These are phyloP conservation scores for Eucalyptus sp. DNA, from an alignment of 345 rosid genomes.

Conservation along the genomic window DNA sequence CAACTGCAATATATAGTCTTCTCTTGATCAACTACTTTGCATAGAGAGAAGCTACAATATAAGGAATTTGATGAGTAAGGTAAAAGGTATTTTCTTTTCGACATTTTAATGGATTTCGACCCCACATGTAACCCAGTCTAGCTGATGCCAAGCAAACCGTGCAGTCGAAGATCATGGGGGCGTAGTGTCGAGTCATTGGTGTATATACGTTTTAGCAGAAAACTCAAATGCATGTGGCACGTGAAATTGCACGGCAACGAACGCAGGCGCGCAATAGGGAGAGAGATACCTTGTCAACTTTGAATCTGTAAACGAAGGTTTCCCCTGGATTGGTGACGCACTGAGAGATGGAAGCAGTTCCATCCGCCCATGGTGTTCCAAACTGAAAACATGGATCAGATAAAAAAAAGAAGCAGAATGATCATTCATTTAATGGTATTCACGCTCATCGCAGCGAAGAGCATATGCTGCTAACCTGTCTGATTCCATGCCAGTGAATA, in stretches of 20 bases:
- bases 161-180: neutral
- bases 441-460: neutral
- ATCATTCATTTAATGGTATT: neutral
- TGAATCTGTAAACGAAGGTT: slow-evolving; percentile 61
- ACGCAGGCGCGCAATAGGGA: neutral
- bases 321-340: slow-evolving; percentile 75
- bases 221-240: neutral
- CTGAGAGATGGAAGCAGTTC: slow-evolving; percentile 73
- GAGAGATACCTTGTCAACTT: slow-evolving; percentile 43
- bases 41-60: too few relatives aligned
- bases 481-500: slow-evolving; percentile 93
- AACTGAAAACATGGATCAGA: slow-evolving; percentile 6
- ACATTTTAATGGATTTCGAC: neutral
- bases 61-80: neutral
- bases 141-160: neutral
- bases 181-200: neutral
- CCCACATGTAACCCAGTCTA: neutral
- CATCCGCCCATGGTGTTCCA: slow-evolving; percentile 91
- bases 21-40: neutral
- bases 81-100: neutral
- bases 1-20: neutral
- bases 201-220: neutral
- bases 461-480: slow-evolving; percentile 36
- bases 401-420: neutral
- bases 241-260: neutral